Evolutionary conservation across 768 basidiomycete genomes (phyloP).

Genomic region (Suillus americanus): DNA sequence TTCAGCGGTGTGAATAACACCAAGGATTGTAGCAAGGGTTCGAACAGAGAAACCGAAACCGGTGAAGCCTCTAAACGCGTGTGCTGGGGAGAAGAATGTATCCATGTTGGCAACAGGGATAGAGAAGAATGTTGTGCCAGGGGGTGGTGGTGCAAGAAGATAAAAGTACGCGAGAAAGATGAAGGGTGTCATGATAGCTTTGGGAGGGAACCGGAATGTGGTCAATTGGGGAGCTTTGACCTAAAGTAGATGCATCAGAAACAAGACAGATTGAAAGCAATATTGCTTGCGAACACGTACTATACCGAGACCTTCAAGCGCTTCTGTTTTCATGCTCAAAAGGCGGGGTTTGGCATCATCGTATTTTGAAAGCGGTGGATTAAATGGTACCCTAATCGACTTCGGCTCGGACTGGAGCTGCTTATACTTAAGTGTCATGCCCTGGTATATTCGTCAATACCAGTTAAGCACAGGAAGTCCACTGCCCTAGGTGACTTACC

Average conservation of each 20-base stretch:
- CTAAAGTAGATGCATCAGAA: slow-evolving; percentile 19
- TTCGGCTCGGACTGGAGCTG: slow-evolving; percentile 44
- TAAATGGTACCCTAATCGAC: slow-evolving; percentile 55
- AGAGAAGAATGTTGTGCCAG: slow-evolving; percentile 3
- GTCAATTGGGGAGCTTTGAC: neutral
- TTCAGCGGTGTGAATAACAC: slow-evolving; percentile 23
- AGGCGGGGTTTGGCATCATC: slow-evolving; percentile 82
- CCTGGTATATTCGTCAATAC: slow-evolving; percentile 37
- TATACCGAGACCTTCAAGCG: slow-evolving; percentile 70
- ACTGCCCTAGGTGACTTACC: slow-evolving; percentile 35
- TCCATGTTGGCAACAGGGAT: slow-evolving; percentile 16
- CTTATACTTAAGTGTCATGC: slow-evolving; percentile 68
- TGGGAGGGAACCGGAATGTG: slow-evolving; percentile 49
- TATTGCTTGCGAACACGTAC: slow-evolving; percentile 36
- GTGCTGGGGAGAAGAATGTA: slow-evolving; percentile 22
- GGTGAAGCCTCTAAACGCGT: slow-evolving; percentile 7
- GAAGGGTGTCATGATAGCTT: slow-evolving; percentile 26
- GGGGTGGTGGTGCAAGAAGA: slow-evolving; percentile 15
- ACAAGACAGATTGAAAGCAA: neutral
- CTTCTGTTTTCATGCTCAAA: slow-evolving; percentile 75
- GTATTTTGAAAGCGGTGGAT: slow-evolving; percentile 71
- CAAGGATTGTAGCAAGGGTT: slow-evolving; percentile 6
- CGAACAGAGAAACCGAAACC: slow-evolving; percentile 18
- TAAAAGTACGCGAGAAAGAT: slow-evolving; percentile 24
- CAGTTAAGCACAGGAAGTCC: neutral